phyloP scores from a whole-genome alignment of 1,284 basidiomycete genomes.

The Pseudomicrostroma phylloplanum region DNA sequence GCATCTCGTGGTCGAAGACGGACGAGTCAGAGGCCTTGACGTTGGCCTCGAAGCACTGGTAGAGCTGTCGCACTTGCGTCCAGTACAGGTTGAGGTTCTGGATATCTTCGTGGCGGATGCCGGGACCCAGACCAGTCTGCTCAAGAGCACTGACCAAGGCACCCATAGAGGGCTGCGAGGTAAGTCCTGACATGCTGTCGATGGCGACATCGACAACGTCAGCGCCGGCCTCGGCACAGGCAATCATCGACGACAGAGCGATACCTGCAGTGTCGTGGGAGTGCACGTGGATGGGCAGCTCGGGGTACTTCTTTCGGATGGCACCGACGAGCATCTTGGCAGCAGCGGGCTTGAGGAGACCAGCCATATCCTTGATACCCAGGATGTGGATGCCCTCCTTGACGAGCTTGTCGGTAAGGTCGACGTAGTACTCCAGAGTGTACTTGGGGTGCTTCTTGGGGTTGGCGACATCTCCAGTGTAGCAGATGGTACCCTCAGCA shows the following conservation, averaged over 20 bases:
- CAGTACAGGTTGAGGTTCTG: constrained; percentile 97
- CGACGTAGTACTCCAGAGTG: constrained; percentile 93
- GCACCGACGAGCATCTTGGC: constrained; percentile 87
- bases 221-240: constrained; percentile 87
- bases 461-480: constrained; percentile 94
- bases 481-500: constrained; percentile 80
- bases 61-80: constrained; percentile 92
- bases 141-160: constrained; percentile 89
- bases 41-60: constrained; percentile 96
- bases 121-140: constrained; percentile 88
- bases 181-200: constrained; percentile 90
- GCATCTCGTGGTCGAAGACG: constrained; percentile 99
- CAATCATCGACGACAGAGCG: constrained; percentile 91
- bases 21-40: constrained; percentile 78
- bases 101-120: constrained; percentile 94
- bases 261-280: constrained; percentile 99
- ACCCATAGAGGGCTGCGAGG: constrained; percentile 98
- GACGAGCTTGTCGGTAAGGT: constrained; percentile 90
- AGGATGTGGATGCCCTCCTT: constrained; percentile 93
- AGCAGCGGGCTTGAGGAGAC: constrained; percentile 88
- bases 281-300: constrained; percentile 98
- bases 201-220: constrained; percentile 98
- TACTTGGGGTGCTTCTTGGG: constrained; percentile 90
- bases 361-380: constrained; percentile 99
- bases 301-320: constrained; percentile 90